Evolutionary conservation across 352 stramenopile species (phyloP).

Genomic region (Pythium coloratum): DNA sequence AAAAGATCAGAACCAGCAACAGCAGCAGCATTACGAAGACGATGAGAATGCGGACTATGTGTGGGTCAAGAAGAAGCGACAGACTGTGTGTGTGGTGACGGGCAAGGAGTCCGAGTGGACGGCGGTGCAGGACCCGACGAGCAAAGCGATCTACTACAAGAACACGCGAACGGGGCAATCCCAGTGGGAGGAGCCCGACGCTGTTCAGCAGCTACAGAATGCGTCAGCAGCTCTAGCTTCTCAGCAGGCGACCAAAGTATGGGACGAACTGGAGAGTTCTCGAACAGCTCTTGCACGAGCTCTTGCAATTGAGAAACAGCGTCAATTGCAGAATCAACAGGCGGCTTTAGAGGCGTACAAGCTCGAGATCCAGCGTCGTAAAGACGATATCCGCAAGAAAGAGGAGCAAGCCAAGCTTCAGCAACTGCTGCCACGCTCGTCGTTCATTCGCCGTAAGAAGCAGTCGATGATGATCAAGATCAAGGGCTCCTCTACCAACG

Average conservation of each 20-base stretch:
- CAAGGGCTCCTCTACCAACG: slow-evolving; percentile 27
- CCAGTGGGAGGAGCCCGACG: slow-evolving; percentile 69
- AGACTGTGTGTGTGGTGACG: slow-evolving; percentile 64
- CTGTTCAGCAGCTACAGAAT: slow-evolving; percentile 53
- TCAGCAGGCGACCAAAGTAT: slow-evolving; percentile 55
- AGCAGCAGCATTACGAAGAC: slow-evolving; percentile 43
- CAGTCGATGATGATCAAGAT: slow-evolving; percentile 68
- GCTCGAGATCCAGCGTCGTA: slow-evolving; percentile 43
- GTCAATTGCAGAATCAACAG: slow-evolving; percentile 36
- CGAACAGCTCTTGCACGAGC: slow-evolving; percentile 41
- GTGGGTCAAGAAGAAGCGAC: slow-evolving; percentile 77
- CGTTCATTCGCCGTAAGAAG: slow-evolving; percentile 67
- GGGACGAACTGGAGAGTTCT: slow-evolving; percentile 53
- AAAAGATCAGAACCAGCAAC: slow-evolving; percentile 28
- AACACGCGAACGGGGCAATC: slow-evolving; percentile 66
- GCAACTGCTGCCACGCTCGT: slow-evolving; percentile 59
- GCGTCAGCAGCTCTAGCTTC: slow-evolving; percentile 47
- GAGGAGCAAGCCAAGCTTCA: slow-evolving; percentile 58
- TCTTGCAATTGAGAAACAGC: slow-evolving; percentile 42
- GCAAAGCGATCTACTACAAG: slow-evolving; percentile 70
- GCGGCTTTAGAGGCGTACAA: slow-evolving; percentile 37
- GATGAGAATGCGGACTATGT: slow-evolving; percentile 58
- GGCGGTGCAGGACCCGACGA: slow-evolving; percentile 55
- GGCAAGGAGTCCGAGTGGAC: slow-evolving; percentile 60
- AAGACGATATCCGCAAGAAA: slow-evolving; percentile 55